Percentiles rank a stretch among this genome's conserved stretches.
phyloP scores from a whole-genome alignment of 148 eudicot species.

The Spergularia marina region DNA sequence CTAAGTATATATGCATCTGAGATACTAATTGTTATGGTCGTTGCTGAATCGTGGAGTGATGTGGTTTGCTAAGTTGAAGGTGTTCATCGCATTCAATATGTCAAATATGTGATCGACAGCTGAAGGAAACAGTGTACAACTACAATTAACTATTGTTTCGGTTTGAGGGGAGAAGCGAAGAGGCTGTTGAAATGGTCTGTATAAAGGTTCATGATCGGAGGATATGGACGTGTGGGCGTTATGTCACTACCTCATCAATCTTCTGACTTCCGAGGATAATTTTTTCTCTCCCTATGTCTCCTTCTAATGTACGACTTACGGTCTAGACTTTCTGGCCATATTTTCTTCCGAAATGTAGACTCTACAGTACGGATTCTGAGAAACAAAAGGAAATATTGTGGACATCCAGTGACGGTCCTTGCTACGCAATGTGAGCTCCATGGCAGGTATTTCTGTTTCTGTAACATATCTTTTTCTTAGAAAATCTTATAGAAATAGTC shows the following conservation, averaged over 20 bases:
- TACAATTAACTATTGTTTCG: background rate
- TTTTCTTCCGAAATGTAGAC: constrained; percentile 14
- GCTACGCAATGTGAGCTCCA: constrained; percentile 23
- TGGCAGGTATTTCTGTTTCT: constrained; percentile 51
- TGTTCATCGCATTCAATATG: background rate
- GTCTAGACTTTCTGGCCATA: constrained; percentile 25
- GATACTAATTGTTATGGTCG: background rate
- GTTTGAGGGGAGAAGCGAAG: background rate
- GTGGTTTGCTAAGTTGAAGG: background rate
- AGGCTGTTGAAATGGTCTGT: background rate
- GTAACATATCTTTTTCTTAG: constrained; percentile 13
- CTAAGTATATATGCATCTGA: background rate
- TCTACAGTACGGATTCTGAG: constrained; percentile 17
- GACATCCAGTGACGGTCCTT: constrained; percentile 30
- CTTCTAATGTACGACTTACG: constrained; percentile 12
- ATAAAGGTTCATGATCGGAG: constrained; percentile 12
- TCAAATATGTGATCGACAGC: background rate
- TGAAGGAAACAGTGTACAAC: background rate
- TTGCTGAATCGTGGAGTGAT: constrained; percentile 2
- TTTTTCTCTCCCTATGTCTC: constrained; percentile 2
- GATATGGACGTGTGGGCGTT: background rate
- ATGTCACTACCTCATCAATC: background rate
- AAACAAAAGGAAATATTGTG: constrained; percentile 31
- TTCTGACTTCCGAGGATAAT: background rate
- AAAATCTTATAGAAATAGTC: background rate